phyloP scores from a whole-genome alignment of 768 basidiomycete species.

The Dacryopinax spathularia region DNA sequence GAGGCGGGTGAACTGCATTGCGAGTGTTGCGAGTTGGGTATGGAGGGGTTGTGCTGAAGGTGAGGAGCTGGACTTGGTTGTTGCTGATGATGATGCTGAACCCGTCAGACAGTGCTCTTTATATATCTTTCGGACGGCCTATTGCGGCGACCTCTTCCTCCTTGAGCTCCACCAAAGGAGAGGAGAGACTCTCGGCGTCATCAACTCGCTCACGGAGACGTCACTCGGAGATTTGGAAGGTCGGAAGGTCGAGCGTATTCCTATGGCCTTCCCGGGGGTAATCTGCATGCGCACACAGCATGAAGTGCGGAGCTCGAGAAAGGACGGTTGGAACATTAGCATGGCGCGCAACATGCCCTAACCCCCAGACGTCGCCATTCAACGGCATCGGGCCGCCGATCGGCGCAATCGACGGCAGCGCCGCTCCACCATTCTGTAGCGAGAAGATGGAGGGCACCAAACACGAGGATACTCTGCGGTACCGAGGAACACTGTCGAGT shows the following conservation, averaged over 20 bases:
- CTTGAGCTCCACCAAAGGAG: neutral
- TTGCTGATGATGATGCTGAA: neutral
- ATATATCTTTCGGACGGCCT: neutral
- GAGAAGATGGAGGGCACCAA: too few species aligned
- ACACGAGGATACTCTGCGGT: too few species aligned
- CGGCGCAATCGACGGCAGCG: too few species aligned
- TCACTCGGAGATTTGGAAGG: neutral
- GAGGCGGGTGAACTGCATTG: slow-evolving; percentile 1
- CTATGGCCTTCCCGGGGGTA: too few species aligned
- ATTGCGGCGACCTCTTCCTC: neutral
- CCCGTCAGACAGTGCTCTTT: neutral
- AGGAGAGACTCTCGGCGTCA: neutral
- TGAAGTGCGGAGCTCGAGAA: too few species aligned
- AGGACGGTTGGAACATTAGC: too few species aligned
- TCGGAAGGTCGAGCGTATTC: neutral
- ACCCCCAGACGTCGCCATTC: too few species aligned
- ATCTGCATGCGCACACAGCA: too few species aligned
- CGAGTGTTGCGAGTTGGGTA: neutral
- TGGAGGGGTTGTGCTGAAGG: neutral
- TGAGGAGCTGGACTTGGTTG: neutral
- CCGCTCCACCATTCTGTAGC: too few species aligned
- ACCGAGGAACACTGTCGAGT: too few species aligned
- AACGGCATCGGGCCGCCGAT: too few species aligned
- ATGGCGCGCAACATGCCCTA: too few species aligned
- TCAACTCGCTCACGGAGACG: neutral